phyloP scores from a whole-genome alignment of 2,329 filamentous ascomycete species.

The Alternaria ventricosa region DNA sequence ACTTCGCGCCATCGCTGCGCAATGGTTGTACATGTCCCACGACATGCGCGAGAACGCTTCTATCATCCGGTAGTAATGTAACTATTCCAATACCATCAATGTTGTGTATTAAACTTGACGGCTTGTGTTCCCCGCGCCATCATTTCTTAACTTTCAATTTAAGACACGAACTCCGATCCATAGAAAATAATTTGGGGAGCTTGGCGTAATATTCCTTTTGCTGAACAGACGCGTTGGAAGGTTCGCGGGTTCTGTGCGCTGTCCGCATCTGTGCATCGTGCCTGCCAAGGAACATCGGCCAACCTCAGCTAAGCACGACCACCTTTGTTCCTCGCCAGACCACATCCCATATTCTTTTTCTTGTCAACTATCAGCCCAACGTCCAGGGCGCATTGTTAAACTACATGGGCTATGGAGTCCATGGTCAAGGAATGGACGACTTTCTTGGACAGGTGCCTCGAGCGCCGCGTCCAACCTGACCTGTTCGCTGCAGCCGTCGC shows the following conservation, averaged over 20 bases:
- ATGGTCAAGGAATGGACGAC: slow-evolving; percentile 42
- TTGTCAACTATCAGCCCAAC: not conserved
- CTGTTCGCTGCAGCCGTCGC: slow-evolving; percentile 42
- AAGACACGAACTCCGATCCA: not conserved
- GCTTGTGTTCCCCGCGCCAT: not conserved
- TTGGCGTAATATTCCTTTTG: not conserved
- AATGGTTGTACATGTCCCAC: slow-evolving; percentile 1
- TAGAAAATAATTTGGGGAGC: not conserved
- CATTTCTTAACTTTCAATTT: not conserved
- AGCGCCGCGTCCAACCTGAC: slow-evolving; percentile 38
- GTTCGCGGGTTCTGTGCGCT: not conserved
- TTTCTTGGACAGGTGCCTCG: slow-evolving; percentile 46
- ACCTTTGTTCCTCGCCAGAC: slow-evolving; percentile 15
- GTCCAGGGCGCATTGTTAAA: slow-evolving; percentile 1
- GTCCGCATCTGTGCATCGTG: not conserved
- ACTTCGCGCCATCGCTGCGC: slow-evolving; percentile 13
- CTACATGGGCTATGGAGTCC: slow-evolving; percentile 42
- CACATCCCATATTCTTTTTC: slow-evolving; percentile 7
- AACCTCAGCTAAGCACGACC: slow-evolving; percentile 5
- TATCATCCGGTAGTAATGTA: not conserved
- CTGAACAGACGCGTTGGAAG: not conserved
- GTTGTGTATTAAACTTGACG: not conserved
- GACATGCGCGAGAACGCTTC: not conserved
- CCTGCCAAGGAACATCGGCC: slow-evolving; percentile 14
- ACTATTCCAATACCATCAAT: not conserved